Evolutionary conservation across 1,284 basidiomycete genomes (phyloP).

Genomic region (Melampsora allii-populina): DNA sequence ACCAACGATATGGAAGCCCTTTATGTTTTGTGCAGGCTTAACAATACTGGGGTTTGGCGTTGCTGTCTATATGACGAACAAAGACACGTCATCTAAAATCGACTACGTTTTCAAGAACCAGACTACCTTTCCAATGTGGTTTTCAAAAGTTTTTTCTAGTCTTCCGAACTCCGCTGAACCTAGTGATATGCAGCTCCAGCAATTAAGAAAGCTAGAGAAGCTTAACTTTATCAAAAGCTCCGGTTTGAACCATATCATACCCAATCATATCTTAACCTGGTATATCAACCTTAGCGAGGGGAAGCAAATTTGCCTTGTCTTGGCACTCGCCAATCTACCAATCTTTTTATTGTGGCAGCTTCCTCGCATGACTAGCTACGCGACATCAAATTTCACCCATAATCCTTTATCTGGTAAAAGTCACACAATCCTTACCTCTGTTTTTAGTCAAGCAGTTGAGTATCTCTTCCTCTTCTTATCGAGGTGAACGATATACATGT

Average conservation of each 20-base stretch:
- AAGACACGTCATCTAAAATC: constrained; percentile 32
- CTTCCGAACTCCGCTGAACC: constrained; percentile 10
- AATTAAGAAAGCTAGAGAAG: constrained; percentile 26
- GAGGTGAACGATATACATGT: too few species aligned
- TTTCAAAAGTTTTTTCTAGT: constrained; percentile 18
- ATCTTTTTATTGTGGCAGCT: constrained; percentile 37
- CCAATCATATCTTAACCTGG: constrained; percentile 22
- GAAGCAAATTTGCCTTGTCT: constrained; percentile 25
- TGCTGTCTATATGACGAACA: constrained; percentile 27
- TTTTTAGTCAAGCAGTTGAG: constrained; percentile 42
- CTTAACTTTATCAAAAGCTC: constrained; percentile 27
- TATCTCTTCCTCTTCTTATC: background rate
- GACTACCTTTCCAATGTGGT: constrained; percentile 23
- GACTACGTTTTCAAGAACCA: constrained; percentile 24
- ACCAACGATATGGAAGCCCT: constrained; percentile 30
- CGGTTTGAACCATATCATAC: constrained; percentile 32
- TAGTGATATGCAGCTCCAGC: constrained; percentile 27
- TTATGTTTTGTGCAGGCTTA: constrained; percentile 14
- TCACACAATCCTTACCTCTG: constrained; percentile 32
- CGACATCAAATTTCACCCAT: constrained; percentile 34
- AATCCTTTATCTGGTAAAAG: constrained; percentile 32
- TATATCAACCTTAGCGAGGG: constrained; percentile 38
- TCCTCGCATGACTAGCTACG: constrained; percentile 15
- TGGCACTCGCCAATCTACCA: constrained; percentile 21
- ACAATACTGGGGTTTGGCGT: constrained; percentile 17